Percentiles rank a stretch among this genome's conserved stretches.
Conservation (phyloP, 1,139 yeast genomes). For the Yamadazyma sp. region DNA sequence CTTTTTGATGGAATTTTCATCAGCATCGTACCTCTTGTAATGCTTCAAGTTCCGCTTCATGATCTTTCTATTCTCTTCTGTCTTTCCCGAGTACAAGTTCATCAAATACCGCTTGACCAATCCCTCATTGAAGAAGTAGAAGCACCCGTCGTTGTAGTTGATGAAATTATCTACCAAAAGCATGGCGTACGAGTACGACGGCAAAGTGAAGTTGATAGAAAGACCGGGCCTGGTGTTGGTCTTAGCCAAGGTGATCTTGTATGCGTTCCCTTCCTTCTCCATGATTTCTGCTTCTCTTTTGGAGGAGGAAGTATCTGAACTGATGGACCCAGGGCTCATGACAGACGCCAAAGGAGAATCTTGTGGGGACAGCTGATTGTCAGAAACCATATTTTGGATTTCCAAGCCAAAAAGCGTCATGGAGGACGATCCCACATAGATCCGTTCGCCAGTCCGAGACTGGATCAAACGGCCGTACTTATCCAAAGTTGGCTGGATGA, state of each 20-base stretch:
- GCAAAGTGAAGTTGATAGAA: conserved; percentile 67
- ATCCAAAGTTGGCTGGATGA: conserved; percentile 66
- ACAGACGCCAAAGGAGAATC: conserved; percentile 9
- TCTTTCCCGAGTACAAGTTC: conserved; percentile 54
- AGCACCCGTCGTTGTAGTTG: conserved; percentile 80
- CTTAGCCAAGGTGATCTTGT: conserved; percentile 65
- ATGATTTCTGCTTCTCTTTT: conserved; percentile 47
- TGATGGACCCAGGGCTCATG: conserved; percentile 13
- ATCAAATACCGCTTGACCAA: conserved; percentile 64
- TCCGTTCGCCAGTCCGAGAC: conserved; percentile 71
- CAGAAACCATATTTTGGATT: conserved; percentile 61
- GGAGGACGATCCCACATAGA: conserved; percentile 77
- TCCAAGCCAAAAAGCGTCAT: conserved; percentile 80
- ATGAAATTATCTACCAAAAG: conserved; percentile 72
- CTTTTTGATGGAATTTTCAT: conserved; percentile 44
- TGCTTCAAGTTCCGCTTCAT: conserved; percentile 32
- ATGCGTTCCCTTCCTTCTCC: conserved; percentile 75
- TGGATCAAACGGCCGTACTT: conserved; percentile 69
- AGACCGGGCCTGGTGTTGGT: conserved; percentile 68
- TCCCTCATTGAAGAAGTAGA: conserved; percentile 84
- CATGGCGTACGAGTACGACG: conserved; percentile 77
- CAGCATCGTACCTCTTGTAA: conserved; percentile 27
- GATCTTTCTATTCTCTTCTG: conserved; percentile 40
- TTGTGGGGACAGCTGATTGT: conserved; percentile 12
- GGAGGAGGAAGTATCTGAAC: conserved; percentile 8